Percentiles rank a stretch among this genome's conserved stretches.
Evolutionary conservation across 768 basidiomycete species (phyloP).

Genomic region (Lentinula raphanica): DNA sequence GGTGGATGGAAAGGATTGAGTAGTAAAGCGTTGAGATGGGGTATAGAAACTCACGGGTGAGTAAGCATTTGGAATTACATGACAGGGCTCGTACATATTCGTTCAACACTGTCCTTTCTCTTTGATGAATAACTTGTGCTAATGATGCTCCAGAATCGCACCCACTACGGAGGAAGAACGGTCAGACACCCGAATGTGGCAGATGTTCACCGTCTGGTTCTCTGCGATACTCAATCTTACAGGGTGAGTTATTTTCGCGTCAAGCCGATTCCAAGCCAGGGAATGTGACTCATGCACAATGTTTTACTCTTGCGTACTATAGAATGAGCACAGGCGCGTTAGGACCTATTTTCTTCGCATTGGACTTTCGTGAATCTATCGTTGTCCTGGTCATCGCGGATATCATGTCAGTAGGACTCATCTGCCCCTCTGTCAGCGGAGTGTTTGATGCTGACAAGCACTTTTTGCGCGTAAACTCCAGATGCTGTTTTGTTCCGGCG

Average conservation of each 20-base stretch:
- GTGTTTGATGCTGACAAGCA: not conserved
- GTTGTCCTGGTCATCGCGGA: slow-evolving; percentile 34
- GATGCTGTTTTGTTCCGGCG: slow-evolving; percentile 44
- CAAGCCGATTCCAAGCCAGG: not conserved
- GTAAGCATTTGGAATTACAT: no score
- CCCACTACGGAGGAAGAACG: slow-evolving; percentile 48
- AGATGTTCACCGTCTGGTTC: slow-evolving; percentile 71
- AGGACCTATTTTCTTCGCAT: slow-evolving; percentile 51
- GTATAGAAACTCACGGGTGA: slow-evolving; percentile 27
- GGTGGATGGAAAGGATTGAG: not conserved
- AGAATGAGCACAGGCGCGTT: slow-evolving; percentile 55
- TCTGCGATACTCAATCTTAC: slow-evolving; percentile 65
- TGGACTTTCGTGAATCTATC: slow-evolving; percentile 48
- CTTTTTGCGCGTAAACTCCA: not conserved
- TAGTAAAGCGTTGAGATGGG: slow-evolving; percentile 13
- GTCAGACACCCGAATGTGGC: slow-evolving; percentile 52
- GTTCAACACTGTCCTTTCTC: not conserved
- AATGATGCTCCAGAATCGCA: slow-evolving; percentile 34
- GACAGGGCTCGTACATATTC: no score
- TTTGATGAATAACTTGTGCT: no score
- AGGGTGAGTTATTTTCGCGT: slow-evolving; percentile 27
- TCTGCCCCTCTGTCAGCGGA: not conserved
- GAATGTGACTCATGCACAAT: not conserved
- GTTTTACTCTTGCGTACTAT: no score
- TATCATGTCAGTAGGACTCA: slow-evolving; percentile 7